Evolutionary conservation across 345 rosid species (phyloP), one percentile per base, ranked within the genome.

Genomic region (Geranium rotundifolium): DNA sequence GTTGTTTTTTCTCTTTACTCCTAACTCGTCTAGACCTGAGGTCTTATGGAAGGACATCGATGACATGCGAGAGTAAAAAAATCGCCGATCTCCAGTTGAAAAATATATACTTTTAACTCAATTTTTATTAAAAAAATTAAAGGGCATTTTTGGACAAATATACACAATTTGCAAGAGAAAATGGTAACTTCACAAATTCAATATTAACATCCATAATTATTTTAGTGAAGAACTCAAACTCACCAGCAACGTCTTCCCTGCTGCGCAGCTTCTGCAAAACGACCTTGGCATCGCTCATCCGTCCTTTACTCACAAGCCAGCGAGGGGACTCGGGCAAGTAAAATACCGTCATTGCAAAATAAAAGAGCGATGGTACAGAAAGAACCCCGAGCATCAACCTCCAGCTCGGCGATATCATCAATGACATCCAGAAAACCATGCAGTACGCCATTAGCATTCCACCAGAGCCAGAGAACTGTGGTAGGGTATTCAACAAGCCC

Each of bases 371-470:
- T 39, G 99, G 99, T 65, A 86, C 58, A 54, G 82, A 85, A 65
- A 95, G 89, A 74, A 95, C 85, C 57, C 99, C 99, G 50, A 95
- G 92, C 97, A 90, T 95, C 84, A 90, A 61, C 76, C 99, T 90
- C 99, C 97, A 95, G 69, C 75, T 95, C 9, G 96, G 95, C 17
- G 80, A 75, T 4, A 81, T 63, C 78, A 59, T 75, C 66, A 88
- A 64, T 1, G 99, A 95, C 96, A 95, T 84, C 18, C 95, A 82
- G 63, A 95, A 90, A 60, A 88, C 92, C 92, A 90, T 86, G 76
- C 95, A 85, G 72, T 90, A 95, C 1, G 97, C 77, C 39, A 95
- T 20, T 69, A 88, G 88, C 97, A 88, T 95, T 57, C 99, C 99
- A 66, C 82, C 91, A 55, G 90, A 86, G 50, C 99, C 99, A 2